These are phyloP conservation scores for Tolypocladium ophioglossoides DNA, from an alignment of 2,329 filamentous ascomycete genomes.

Conservation along the genomic window DNA sequence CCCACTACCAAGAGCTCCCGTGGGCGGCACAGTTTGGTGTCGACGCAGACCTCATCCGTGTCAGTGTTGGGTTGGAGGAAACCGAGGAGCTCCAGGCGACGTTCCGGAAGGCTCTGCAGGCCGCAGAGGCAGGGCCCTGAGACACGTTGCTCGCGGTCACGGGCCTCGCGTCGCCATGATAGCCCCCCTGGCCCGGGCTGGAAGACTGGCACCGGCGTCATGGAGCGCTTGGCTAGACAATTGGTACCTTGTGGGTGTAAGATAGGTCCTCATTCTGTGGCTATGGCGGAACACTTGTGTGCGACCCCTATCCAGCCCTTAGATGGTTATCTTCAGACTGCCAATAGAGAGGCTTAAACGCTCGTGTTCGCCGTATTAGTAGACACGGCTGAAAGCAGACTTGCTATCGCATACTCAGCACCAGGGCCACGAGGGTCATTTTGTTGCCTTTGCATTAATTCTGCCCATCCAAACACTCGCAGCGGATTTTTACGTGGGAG, in stretches of 20 bases:
- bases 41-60: slow-evolving; percentile 66
- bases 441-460: neutral
- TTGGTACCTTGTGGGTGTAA: neutral
- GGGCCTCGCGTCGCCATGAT: neutral
- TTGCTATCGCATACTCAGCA: neutral
- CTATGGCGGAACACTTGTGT: neutral
- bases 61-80: slow-evolving; percentile 87
- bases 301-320: neutral
- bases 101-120: slow-evolving; percentile 61
- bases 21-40: slow-evolving; percentile 82
- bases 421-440: neutral
- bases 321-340: neutral
- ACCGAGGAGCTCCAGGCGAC: slow-evolving; percentile 50
- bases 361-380: neutral
- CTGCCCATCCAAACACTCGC: neutral
- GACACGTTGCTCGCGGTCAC: neutral
- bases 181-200: neutral
- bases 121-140: slow-evolving; percentile 21
- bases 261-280: neutral
- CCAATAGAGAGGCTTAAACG: neutral
- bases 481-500: neutral
- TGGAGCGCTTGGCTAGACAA: neutral
- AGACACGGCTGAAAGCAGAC: neutral
- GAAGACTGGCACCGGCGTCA: neutral
- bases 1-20: slow-evolving; percentile 85